These are phyloP conservation scores for Quercus lobata DNA, from an alignment of 331 rosid species.

Conservation along the genomic window DNA sequence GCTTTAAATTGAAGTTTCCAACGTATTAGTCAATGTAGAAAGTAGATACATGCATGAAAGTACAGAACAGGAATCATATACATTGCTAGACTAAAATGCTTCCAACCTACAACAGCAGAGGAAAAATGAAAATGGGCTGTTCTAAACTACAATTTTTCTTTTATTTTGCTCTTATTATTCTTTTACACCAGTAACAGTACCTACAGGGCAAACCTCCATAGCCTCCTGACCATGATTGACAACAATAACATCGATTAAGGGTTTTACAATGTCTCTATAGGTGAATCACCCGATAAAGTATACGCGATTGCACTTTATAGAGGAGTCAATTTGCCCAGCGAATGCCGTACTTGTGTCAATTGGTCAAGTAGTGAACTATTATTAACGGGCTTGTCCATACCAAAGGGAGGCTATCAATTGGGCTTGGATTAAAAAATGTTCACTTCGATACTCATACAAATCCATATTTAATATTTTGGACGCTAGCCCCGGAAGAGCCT, in stretches of 20 bases:
- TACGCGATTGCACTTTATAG: conserved; percentile 36
- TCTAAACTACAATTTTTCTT: too few relatives aligned
- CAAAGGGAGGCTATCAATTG: conserved; percentile 41
- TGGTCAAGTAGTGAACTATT: not conserved
- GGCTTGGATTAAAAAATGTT: conserved; percentile 19
- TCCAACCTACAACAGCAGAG: too few relatives aligned
- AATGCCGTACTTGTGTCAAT: conserved; percentile 30
- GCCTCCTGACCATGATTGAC: conserved; percentile 10
- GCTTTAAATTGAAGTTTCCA: too few relatives aligned
- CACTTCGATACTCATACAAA: conserved; percentile 36
- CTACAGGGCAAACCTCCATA: not conserved
- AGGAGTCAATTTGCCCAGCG: conserved; percentile 19
- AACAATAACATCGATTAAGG: conserved; percentile 8
- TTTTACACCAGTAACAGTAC: conserved; percentile 25
- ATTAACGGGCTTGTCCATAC: conserved; percentile 13
- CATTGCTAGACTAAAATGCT: too few relatives aligned
- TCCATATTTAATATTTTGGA: conserved; percentile 4
- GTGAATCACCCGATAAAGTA: conserved; percentile 8
- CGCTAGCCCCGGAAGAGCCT: accelerated
- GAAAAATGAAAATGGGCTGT: too few relatives aligned
- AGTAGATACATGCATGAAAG: too few relatives aligned
- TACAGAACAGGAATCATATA: too few relatives aligned
- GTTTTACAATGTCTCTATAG: conserved; percentile 34
- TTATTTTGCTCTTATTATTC: too few relatives aligned
- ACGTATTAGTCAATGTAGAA: too few relatives aligned